These are phyloP conservation scores for Barbarea vulgaris DNA, from an alignment of 345 rosid genomes.

Conservation along the genomic window DNA sequence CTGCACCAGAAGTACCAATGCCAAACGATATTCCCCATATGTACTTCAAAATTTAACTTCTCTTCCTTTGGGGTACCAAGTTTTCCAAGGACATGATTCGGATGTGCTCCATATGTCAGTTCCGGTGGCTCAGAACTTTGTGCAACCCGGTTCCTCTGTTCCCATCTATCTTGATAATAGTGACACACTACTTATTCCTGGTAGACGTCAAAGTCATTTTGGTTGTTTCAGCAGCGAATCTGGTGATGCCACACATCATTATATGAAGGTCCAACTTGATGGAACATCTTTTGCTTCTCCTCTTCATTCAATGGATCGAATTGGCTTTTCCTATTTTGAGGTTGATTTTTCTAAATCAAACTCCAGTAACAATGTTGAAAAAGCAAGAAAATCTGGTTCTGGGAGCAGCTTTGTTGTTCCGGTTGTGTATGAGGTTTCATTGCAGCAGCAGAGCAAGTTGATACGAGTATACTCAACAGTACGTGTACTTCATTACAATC, in stretches of 20 bases:
- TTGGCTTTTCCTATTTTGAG: slow-evolving; percentile 80
- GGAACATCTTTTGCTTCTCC: slow-evolving; percentile 76
- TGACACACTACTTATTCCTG: slow-evolving; percentile 56
- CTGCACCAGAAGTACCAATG: slow-evolving; percentile 45
- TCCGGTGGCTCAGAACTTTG: slow-evolving; percentile 51
- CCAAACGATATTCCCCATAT: slow-evolving; percentile 84
- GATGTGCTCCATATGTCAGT: slow-evolving; percentile 49
- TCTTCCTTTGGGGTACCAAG: slow-evolving; percentile 67
- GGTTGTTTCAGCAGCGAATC: slow-evolving; percentile 64
- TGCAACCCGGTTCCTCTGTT: slow-evolving; percentile 73
- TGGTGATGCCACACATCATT: slow-evolving; percentile 68
- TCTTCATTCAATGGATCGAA: slow-evolving; percentile 90
- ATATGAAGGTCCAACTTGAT: slow-evolving; percentile 75
- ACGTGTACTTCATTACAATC: slow-evolving; percentile 37
- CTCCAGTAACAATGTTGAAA: slow-evolving; percentile 40
- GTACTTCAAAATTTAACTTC: slow-evolving; percentile 88
- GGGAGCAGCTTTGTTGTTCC: slow-evolving; percentile 73
- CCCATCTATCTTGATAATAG: slow-evolving; percentile 70
- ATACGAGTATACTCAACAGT: slow-evolving; percentile 88
- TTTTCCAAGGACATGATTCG: slow-evolving; percentile 57
- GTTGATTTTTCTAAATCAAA: slow-evolving; percentile 79
- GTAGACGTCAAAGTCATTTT: slow-evolving; percentile 56
- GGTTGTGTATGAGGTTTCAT: slow-evolving; percentile 89
- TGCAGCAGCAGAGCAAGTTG: slow-evolving; percentile 82
- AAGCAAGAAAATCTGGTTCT: slow-evolving; percentile 40